Base-by-base conservation (phyloP, 306 rosid species). In the Hippophae rhamnoides region DNA sequence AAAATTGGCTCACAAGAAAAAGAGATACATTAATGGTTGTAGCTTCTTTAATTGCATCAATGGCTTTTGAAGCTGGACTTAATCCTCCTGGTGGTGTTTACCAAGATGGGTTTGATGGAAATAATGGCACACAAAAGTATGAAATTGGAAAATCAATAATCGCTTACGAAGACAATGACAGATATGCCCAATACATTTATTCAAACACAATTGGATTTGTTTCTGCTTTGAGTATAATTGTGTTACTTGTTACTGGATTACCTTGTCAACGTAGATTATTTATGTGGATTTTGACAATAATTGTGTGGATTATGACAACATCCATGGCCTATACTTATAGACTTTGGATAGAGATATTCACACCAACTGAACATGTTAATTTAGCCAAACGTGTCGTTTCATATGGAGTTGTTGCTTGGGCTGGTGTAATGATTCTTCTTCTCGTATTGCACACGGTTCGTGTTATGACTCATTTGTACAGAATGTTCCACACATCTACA, bases 1-100 rank as follows among this genome's bases (percentile, higher is more conserved):
- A 1, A 27, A 52, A 38, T 3, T 44, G 64, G 69, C 62, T 63
- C 3, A 7, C 48, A 3, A 44, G 60, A 13, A 64, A 59, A 47
- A 43, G 63, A 58, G 64, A 52, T 9, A 8, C 58, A 10, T 42
- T 64, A 6, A 71, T 64, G 75, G 70, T 71, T 13, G 70, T 71
- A 13, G 75, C 75, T 8, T 70, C 69, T 3, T 55, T 63, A 13
- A 71, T 71, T 6, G 75, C 70, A 41, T 43, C 65, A 5, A 71
- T 71, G 69, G 69, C 65, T 0, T 70, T 70, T 53, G 55, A 63
- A 5, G 61, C 69, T 3, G 75, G 69, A 5, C 14, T 58, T 8
- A 70, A 12, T 54, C 74, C 74, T 50, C 74, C 74, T 3, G 70
- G 75, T 2, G 75, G 70, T 3, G 51, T 71, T 2, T 57, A 70